phyloP scores from a whole-genome alignment of 2,329 filamentous ascomycete genomes.

The Daldinia sp. region DNA sequence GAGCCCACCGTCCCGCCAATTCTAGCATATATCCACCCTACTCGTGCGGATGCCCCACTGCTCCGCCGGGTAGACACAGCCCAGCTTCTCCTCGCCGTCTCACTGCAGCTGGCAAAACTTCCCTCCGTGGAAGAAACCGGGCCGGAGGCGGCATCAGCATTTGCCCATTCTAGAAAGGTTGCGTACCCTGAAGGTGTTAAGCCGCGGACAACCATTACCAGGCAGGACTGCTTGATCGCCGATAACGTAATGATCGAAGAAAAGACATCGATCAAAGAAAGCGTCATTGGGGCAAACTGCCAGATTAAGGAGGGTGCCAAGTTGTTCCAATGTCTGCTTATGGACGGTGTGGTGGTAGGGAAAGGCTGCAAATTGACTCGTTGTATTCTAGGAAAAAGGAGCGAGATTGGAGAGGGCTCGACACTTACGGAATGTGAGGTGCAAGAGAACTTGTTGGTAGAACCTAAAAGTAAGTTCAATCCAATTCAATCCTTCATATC shows the following conservation, averaged over 20 bases:
- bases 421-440: conserved; percentile 91
- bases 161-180: conserved; percentile 81
- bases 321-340: conserved; percentile 85
- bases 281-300: conserved; percentile 86
- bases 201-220: conserved; percentile 80
- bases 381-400: conserved; percentile 84
- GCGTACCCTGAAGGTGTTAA: conserved; percentile 85
- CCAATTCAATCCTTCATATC: neutral
- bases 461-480: conserved; percentile 71
- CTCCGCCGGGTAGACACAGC: conserved; percentile 90
- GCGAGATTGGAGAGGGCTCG: conserved; percentile 81
- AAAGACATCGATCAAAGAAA: conserved; percentile 91
- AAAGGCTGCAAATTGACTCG: conserved; percentile 85
- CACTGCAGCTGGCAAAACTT: conserved; percentile 85
- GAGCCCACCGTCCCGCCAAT: conserved; percentile 69
- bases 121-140: conserved; percentile 73
- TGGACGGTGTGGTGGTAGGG: conserved; percentile 89
- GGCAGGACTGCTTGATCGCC: conserved; percentile 81
- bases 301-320: conserved; percentile 87
- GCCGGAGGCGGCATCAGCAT: conserved; percentile 68
- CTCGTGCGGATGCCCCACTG: conserved; percentile 63
- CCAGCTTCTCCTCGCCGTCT: conserved; percentile 80
- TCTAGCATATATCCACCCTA: conserved; percentile 82
- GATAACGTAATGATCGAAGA: conserved; percentile 91
- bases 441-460: conserved; percentile 86